Evolutionary conservation across 495 filamentous ascomycete genomes (phyloP).

Genomic region (Tuber calosporum): DNA sequence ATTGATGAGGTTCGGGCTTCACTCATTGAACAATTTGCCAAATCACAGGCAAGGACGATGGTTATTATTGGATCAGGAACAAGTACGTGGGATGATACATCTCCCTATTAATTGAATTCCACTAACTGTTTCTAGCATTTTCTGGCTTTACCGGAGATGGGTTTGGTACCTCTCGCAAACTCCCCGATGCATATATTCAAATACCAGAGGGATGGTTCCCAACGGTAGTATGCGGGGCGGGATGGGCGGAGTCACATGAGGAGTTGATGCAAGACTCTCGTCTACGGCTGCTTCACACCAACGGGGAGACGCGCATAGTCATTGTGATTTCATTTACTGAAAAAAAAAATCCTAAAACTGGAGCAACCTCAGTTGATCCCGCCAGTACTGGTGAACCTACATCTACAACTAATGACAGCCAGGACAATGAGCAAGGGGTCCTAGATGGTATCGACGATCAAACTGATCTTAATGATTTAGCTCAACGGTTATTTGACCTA

Average conservation of each 20-base stretch:
- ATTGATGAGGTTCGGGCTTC: neutral
- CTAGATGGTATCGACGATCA: neutral
- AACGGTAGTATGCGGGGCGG: neutral
- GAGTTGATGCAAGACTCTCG: neutral
- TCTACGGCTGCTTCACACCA: neutral
- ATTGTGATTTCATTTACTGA: neutral
- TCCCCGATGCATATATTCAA: neutral
- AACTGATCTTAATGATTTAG: neutral
- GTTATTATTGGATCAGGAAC: neutral
- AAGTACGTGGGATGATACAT: neutral
- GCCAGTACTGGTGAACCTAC: neutral
- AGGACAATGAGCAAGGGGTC: neutral
- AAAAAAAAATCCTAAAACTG: neutral
- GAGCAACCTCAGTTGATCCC: neutral
- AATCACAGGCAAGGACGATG: neutral
- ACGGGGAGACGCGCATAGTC: neutral
- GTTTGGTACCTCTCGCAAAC: neutral
- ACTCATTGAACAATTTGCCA: neutral
- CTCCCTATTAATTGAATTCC: neutral
- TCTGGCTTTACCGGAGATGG: neutral
- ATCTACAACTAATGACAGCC: too few species aligned
- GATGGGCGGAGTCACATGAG: neutral
- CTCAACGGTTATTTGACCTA: neutral
- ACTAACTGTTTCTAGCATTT: neutral
- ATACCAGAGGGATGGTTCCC: neutral